Evolutionary conservation across 441 rosid genomes (phyloP), one percentile per base, ranked within the genome.

Genomic region (Euphorbia celastroides): DNA sequence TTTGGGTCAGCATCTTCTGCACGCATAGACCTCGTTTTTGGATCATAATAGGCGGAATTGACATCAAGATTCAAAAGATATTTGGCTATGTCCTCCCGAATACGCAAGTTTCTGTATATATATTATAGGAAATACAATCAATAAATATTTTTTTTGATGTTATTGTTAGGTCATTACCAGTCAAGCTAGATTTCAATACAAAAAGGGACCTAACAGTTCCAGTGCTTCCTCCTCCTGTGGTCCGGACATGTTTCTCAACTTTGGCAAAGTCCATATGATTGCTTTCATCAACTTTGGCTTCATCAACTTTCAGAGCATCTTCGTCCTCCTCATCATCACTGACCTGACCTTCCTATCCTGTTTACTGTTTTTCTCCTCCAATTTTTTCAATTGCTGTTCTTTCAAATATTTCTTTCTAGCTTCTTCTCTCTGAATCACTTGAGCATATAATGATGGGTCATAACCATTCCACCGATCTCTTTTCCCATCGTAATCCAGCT

Each of bases 221-320:
- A 11, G 96, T 93, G 78, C 97, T 93, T 60, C 98, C 98, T 80
- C 97, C 95, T 68, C 97, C 95, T 2, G 97, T 84, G 20, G 96
- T 90, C 22, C 94, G 81, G 31, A 93, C 98, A 79, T 96, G 92
- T 80, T 90, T 93, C 78, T 90, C 97, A 52, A 90, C 97, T 78
- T 86, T 90, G 7, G 98, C 93, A 70, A 93, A 87, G 67, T 88
- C 97, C 96, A 88, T 90, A 64, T 93, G 96, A 66, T 86, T 82
- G 79, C 94, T 87, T 77, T 93, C 96, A 58, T 90, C 97, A 20
- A 93, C 96, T 79, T 90, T 93, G 17, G 97, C 96, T 86, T 90
- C 98, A 81, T 93, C 98, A 0, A 90, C 83, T 75, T 82, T 83
- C 68, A 90, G 62, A 76, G 77, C 94, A 56, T 93, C 88, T 20